A percentile compares a stretch with the other conserved stretches of the same genome.
Evolutionary conservation across 805 yeast genomes (phyloP).

Genomic region (Yamadazyma tumulicola): DNA sequence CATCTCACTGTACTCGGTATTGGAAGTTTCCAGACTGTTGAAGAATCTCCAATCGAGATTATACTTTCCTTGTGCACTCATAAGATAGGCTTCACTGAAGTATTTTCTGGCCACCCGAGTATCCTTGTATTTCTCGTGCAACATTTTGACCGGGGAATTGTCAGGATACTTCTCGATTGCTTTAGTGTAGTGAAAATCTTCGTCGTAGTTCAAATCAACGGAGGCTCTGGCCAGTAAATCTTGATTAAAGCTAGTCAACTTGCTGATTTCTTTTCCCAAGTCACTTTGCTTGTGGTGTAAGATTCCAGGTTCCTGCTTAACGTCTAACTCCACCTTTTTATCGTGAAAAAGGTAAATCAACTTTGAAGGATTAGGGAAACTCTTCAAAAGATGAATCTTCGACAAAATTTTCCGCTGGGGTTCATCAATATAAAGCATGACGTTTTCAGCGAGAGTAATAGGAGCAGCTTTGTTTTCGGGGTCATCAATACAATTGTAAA

Average conservation of each 20-base stretch:
- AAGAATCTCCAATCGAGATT: slow-evolving; percentile 14
- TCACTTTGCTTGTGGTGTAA: slow-evolving; percentile 1
- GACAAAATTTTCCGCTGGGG: slow-evolving; percentile 9
- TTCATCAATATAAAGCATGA: slow-evolving; percentile 8
- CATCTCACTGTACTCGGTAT: not conserved
- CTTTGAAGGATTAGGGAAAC: slow-evolving; percentile 11
- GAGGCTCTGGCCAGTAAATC: slow-evolving; percentile 5
- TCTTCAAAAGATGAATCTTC: slow-evolving; percentile 7
- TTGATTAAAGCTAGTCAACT: slow-evolving; percentile 6
- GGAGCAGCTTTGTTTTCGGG: slow-evolving; percentile 9
- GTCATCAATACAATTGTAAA: slow-evolving; percentile 13
- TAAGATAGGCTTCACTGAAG: slow-evolving; percentile 12
- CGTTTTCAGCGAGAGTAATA: slow-evolving; percentile 10
- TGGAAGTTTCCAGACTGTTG: slow-evolving; percentile 6
- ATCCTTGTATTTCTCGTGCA: slow-evolving; percentile 9
- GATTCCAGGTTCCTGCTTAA: slow-evolving; percentile 5
- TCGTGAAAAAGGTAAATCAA: slow-evolving; percentile 13
- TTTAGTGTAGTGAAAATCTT: slow-evolving; percentile 7
- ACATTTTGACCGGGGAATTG: slow-evolving; percentile 3
- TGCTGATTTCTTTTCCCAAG: slow-evolving; percentile 1
- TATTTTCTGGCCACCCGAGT: slow-evolving; percentile 12
- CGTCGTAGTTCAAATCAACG: slow-evolving; percentile 3
- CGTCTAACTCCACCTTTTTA: slow-evolving; percentile 8
- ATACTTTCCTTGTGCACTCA: slow-evolving; percentile 2
- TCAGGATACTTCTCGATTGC: slow-evolving; percentile 1